Evolutionary conservation across 2,329 filamentous ascomycete genomes (phyloP), one percentile per base, ranked within the genome.

Genomic region (Apiospora koreana): DNA sequence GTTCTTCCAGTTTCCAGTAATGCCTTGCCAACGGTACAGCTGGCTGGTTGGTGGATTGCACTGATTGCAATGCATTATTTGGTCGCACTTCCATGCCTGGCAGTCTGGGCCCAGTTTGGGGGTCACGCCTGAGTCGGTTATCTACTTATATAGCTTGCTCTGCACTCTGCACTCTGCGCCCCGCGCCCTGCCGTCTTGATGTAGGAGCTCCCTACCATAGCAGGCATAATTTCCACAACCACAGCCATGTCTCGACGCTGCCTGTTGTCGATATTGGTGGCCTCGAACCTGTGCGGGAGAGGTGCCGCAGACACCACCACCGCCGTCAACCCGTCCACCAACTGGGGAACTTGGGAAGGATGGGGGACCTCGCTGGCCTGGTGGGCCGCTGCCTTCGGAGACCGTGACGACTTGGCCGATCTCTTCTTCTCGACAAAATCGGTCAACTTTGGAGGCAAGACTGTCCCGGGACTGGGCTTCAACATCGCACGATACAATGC

Each of bases 401-500:
- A 78, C 45, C 77, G 79, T 50, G 79, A 82, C 42, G 82, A 84
- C 73, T 78, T 84, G 12, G 80, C 82, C 66, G 74, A 81, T 68
- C 76, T 82, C 67, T 82, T 84, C 72, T 84, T 84, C 75, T 80
- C 77, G 7, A 76, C 77, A n/a, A 74, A 79, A 21, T 72, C 75
- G 12, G 79, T 76, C 0, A 74, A 71, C 0, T 78, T 79, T 68
- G 75, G 75, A 42, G 78, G 77, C n/a, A 65, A 74, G 3, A 73
- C 69, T 21, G 67, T 84, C 0, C 82, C 82, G 0, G 82, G 82
- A 0, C 77, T 84, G 5, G 82, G 82, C 4, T 75, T 84, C 73
- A 84, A 79, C 70, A 83, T 84, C 68, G 82, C 77, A 2, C 80
- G 83, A 5, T 83, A 84, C 75, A 84, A 84, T 72, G 82, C 80